A percentile compares a stretch with the other conserved stretches of the same genome.
Evolutionary conservation across 805 yeast species (phyloP).

Genomic region (Kregervanrija fluxuum): DNA sequence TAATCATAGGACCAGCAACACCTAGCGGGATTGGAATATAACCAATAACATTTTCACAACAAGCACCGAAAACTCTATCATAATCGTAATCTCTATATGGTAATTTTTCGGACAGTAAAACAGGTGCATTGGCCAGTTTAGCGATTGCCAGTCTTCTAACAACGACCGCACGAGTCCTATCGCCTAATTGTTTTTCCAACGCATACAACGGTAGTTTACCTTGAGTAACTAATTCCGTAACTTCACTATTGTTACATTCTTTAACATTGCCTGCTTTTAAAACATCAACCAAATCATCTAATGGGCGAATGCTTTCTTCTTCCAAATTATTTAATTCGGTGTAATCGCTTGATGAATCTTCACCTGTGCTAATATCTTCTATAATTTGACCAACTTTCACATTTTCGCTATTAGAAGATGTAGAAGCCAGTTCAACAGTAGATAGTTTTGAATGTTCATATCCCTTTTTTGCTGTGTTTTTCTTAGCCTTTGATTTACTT

Average conservation of each 20-base stretch:
- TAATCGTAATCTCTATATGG: constrained; percentile 86
- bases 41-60: constrained; percentile 98
- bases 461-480: neutral
- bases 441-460: neutral
- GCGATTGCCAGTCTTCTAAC: constrained; percentile 94
- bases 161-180: constrained; percentile 86
- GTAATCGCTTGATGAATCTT: constrained; percentile 18
- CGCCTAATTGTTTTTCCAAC: constrained; percentile 82
- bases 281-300: constrained; percentile 56
- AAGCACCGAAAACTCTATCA: constrained; percentile 95
- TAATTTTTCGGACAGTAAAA: constrained; percentile 59
- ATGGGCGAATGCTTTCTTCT: constrained; percentile 30
- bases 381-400: constrained; percentile 30
- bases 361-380: constrained; percentile 18
- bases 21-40: constrained; percentile 96
- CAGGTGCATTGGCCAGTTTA: constrained; percentile 71
- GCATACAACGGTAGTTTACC: constrained; percentile 91
- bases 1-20: constrained; percentile 91
- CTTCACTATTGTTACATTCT: constrained; percentile 63
- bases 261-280: constrained; percentile 68
- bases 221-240: constrained; percentile 57
- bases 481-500: neutral
- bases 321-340: constrained; percentile 6
- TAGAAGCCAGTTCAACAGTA: neutral
- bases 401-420: constrained; percentile 14